Conservation (phyloP, 2,329 filamentous ascomycete genomes). For the Fusarium albosuccineum region DNA sequence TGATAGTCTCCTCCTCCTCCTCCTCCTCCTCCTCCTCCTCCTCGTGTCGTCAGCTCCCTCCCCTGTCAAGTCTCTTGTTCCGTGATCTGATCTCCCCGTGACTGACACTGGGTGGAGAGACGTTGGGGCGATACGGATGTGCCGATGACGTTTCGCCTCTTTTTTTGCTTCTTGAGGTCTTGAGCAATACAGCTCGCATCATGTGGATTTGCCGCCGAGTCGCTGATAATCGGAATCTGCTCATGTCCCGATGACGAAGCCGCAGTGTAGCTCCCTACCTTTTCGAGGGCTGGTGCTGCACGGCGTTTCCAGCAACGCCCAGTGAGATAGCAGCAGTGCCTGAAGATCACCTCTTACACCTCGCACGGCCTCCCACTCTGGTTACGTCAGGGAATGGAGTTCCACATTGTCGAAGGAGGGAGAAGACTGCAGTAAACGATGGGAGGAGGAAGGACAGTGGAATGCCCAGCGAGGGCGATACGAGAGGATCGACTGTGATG, state of each 20-base stretch:
- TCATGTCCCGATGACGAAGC: slow-evolving; percentile 30
- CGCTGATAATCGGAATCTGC: background rate
- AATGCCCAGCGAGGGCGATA: slow-evolving; percentile 27
- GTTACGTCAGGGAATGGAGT: slow-evolving; percentile 9
- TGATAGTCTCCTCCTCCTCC: slow-evolving; percentile 19
- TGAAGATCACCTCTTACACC: slow-evolving; percentile 29
- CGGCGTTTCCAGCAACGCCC: slow-evolving; percentile 15
- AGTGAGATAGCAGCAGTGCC: slow-evolving; percentile 32
- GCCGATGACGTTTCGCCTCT: slow-evolving; percentile 29
- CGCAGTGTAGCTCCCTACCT: slow-evolving; percentile 26
- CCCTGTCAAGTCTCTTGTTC: background rate
- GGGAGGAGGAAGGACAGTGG: background rate
- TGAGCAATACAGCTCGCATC: slow-evolving; percentile 9
- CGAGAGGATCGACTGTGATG: slow-evolving; percentile 2
- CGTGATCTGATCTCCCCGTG: slow-evolving; percentile 29
- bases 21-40: slow-evolving; percentile 15
- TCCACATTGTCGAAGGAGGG: background rate
- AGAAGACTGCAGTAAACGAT: slow-evolving; percentile 15
- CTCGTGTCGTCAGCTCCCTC: slow-evolving; percentile 8
- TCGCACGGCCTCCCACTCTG: slow-evolving; percentile 34
- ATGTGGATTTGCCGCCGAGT: background rate
- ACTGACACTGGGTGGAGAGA: slow-evolving; percentile 28
- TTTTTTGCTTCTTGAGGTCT: background rate
- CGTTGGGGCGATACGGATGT: slow-evolving; percentile 5
- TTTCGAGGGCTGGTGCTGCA: slow-evolving; percentile 15